Percentiles rank a stretch among this genome's conserved stretches.
Evolutionary conservation across 2,329 filamentous ascomycete species (phyloP).

Genomic region (Clarireedia homoeocarpa): DNA sequence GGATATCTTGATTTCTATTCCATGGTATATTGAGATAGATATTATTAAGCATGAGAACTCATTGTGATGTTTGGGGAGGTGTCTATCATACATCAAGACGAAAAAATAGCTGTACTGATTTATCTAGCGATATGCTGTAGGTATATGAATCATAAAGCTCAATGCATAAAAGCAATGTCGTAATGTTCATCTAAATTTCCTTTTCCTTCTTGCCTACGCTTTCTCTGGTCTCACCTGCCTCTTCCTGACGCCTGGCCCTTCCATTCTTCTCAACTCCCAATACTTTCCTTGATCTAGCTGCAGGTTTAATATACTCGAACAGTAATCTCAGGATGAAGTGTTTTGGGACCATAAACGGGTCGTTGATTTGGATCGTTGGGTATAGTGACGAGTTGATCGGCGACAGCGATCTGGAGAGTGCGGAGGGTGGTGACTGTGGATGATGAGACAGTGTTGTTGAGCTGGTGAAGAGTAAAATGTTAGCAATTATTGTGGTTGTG

Average conservation of each 20-base stretch:
- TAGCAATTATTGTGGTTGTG: background rate
- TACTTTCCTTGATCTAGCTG: background rate
- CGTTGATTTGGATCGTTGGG: slow-evolving; percentile 14
- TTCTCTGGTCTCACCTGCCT: background rate
- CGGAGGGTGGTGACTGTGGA: slow-evolving; percentile 7
- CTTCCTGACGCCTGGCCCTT: background rate
- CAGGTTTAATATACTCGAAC: background rate
- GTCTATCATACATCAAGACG: too few species aligned
- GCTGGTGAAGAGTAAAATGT: background rate
- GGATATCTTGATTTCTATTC: too few species aligned
- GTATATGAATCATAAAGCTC: too few species aligned
- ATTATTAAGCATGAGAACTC: too few species aligned
- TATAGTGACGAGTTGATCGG: slow-evolving; percentile 17
- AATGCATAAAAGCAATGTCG: too few species aligned
- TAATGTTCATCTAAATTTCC: too few species aligned
- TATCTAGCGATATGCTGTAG: too few species aligned
- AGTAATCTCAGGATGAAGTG: slow-evolving; percentile 16
- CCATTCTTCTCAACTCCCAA: background rate
- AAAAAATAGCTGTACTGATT: too few species aligned
- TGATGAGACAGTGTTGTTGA: slow-evolving; percentile 1
- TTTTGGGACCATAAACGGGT: slow-evolving; percentile 19
- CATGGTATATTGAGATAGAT: too few species aligned
- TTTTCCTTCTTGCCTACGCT: background rate
- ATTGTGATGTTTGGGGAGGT: too few species aligned
- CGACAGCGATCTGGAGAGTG: slow-evolving; percentile 17